These are phyloP conservation scores for Teratosphaeria gauchensis DNA, from an alignment of 2,329 filamentous ascomycete genomes.

Conservation along the genomic window DNA sequence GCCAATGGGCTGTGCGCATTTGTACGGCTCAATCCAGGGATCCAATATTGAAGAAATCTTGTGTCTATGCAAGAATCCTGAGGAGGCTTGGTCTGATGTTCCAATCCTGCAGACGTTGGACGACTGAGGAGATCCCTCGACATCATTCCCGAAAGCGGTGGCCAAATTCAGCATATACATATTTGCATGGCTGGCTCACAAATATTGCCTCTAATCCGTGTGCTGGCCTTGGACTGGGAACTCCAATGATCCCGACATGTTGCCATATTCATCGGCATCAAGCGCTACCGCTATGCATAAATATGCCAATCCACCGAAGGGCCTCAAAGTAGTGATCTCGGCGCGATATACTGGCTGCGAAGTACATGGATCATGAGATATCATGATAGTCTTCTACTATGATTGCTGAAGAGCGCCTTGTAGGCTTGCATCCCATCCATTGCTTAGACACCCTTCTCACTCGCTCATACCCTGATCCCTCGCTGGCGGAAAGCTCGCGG, in stretches of 20 bases:
- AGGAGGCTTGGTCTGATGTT: not conserved
- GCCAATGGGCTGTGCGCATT: not conserved
- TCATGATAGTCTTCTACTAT: not conserved
- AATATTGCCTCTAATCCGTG: too few species aligned
- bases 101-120: not conserved
- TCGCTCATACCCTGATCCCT: not conserved
- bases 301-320: not conserved
- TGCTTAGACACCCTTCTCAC: not conserved
- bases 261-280: not conserved
- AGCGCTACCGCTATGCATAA: not conserved
- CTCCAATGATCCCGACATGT: not conserved
- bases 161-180: not conserved
- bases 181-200: not conserved
- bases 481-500: too few species aligned
- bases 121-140: not conserved
- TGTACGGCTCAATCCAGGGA: not conserved
- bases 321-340: not conserved
- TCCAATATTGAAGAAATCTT: not conserved
- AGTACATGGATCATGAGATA: not conserved
- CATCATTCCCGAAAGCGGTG: too few species aligned
- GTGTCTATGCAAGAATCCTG: not conserved
- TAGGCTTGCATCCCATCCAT: not conserved
- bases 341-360: not conserved
- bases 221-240: too few species aligned
- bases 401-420: not conserved